A percentile compares a stretch with the other conserved stretches of the same genome.
These are phyloP conservation scores for Fonsecaea monophora DNA, from an alignment of 2,329 filamentous ascomycete species.

Conservation along the genomic window DNA sequence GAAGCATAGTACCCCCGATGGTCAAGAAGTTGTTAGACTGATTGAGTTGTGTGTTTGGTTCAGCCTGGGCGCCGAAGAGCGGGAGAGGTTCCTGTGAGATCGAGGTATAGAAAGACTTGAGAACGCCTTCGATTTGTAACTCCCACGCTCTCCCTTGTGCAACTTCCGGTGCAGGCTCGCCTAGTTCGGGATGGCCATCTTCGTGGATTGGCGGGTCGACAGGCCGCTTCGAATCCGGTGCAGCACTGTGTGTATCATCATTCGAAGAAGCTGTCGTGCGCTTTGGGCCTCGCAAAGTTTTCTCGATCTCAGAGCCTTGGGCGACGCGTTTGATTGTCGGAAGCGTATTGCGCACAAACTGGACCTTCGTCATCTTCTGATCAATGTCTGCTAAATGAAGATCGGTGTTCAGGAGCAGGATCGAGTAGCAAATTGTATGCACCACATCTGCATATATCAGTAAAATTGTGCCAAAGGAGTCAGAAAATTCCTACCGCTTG, in stretches of 20 bases:
- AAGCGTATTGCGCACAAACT: slow-evolving; percentile 97
- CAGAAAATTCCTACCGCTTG: slow-evolving; percentile 66
- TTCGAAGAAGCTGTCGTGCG: slow-evolving; percentile 19
- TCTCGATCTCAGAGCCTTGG: slow-evolving; percentile 26
- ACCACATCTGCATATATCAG: slow-evolving; percentile 74
- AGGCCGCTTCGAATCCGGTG: slow-evolving; percentile 29
- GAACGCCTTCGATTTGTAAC: slow-evolving; percentile 82
- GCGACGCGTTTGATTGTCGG: slow-evolving; percentile 79
- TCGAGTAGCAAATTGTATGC: slow-evolving; percentile 95
- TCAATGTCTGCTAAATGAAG: slow-evolving; percentile 94
- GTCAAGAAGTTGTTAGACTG: slow-evolving; percentile 70
- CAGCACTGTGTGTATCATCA: slow-evolving; percentile 16
- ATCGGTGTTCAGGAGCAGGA: slow-evolving; percentile 94
- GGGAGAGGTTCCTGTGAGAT: slow-evolving; percentile 88
- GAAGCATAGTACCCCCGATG: slow-evolving; percentile 70
- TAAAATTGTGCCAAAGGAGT: slow-evolving; percentile 3
- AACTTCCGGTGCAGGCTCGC: slow-evolving; percentile 62
- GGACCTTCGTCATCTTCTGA: slow-evolving; percentile 90
- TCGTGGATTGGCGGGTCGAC: slow-evolving; percentile 42
- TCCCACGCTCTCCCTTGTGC: slow-evolving; percentile 84
- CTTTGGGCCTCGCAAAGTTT: slow-evolving; percentile 27
- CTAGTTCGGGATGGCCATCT: slow-evolving; percentile 60
- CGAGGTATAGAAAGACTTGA: slow-evolving; percentile 89
- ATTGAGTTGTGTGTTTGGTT: slow-evolving; percentile 44
- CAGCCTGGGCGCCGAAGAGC: slow-evolving; percentile 67